Evolutionary conservation across 768 basidiomycete species (phyloP).

Genomic region (Trametes cinnabarina): DNA sequence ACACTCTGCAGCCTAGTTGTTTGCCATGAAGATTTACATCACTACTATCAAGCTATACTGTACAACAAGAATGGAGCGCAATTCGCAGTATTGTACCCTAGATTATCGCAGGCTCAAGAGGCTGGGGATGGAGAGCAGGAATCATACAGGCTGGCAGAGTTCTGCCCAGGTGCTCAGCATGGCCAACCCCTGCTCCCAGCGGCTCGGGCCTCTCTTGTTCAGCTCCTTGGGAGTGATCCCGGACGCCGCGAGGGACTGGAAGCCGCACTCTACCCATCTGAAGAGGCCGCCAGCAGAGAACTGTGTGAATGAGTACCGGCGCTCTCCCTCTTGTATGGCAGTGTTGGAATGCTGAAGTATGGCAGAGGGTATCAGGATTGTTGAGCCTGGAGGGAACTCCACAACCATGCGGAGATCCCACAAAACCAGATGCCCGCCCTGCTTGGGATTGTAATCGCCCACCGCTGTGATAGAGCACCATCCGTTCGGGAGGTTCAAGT

Average conservation of each 20-base stretch:
- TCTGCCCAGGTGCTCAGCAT: too few relatives aligned
- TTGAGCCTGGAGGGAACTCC: slow-evolving; percentile 27
- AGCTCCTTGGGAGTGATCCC: neutral
- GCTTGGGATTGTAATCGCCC: slow-evolving; percentile 29
- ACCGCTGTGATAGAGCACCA: slow-evolving; percentile 34
- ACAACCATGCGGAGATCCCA: slow-evolving; percentile 29
- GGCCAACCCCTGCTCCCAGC: too few relatives aligned
- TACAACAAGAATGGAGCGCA: too few relatives aligned
- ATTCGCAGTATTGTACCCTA: too few relatives aligned
- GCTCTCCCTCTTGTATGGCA: slow-evolving; percentile 19
- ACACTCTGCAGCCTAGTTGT: too few relatives aligned
- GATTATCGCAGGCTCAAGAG: too few relatives aligned
- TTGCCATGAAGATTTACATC: too few relatives aligned
- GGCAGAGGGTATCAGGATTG: slow-evolving; percentile 28
- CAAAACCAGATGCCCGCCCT: slow-evolving; percentile 35
- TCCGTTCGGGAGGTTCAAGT: slow-evolving; percentile 31
- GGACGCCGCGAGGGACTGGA: neutral
- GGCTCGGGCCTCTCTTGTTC: too few relatives aligned
- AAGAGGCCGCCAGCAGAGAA: slow-evolving; percentile 31
- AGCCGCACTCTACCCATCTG: slow-evolving; percentile 27
- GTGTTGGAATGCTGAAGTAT: slow-evolving; percentile 12
- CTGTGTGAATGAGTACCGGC: slow-evolving; percentile 27
- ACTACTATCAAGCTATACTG: too few relatives aligned
- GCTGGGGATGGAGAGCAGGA: too few relatives aligned
- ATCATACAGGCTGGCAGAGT: too few relatives aligned